Evolutionary conservation across 202 grass and related monocot species (phyloP), one percentile per base, ranked within the genome.

Genomic region (Setaria italica): DNA sequence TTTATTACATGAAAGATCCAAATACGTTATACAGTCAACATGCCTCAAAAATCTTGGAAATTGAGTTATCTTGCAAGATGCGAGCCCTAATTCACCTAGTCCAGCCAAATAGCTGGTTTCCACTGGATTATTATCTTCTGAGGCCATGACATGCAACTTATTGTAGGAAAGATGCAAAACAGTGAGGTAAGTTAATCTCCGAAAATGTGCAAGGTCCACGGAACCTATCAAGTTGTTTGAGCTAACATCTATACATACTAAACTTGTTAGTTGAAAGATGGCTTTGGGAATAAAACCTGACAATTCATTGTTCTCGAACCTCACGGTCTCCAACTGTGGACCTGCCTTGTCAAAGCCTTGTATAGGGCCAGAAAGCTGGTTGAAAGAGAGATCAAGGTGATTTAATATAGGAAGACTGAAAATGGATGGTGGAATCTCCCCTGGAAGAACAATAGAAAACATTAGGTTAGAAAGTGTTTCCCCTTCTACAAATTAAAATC

Each of bases 1-100:
- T 21, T 88, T 57, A 41, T 91, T 91, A 30, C 0, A 41, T 1
- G 89, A 91, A 60, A 91, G 85, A 66, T 91, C 89, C 33, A 87
- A 55, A 11, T 3, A 0, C 3, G 7, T 1, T 21, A 65, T 33
- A 10, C 17, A 1, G 0, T 64, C 49, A 46, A 46, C 9, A 37
- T 4, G 64, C 10, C 2, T 19, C 71, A 70, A 62, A 66, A n/a
- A 85, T 6, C 29, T 41, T 19, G 62, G 63, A 35, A 76, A 85
- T 11, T 2, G 70, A 15, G 77, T 70, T 7, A 78, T 78, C 3
- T 53, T 30, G 64, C 83, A 78, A 60, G 83, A 78, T 0, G 0
- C 51, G 0, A 85, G 53, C 2, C 0, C 25, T 49, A 55, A 37
- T 1, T 11, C 2, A 0, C 0, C 1, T 67, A 15, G 62, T 20